phyloP scores from a whole-genome alignment of 148 eudicot species.

The Fagopyrum tataricum region DNA sequence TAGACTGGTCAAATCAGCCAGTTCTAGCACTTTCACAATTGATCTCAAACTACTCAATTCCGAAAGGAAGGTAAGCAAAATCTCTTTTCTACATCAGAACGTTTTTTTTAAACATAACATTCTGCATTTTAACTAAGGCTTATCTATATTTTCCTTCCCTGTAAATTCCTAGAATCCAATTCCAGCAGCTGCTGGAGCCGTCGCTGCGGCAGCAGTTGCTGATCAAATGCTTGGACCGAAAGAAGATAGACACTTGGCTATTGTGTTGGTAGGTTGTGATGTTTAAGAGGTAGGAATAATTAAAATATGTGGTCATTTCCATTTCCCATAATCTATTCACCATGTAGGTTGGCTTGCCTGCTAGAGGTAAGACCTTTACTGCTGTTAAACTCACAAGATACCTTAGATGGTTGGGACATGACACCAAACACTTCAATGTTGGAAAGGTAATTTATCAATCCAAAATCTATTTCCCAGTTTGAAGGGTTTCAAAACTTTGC shows the following conservation, averaged over 20 bases:
- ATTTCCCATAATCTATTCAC: neutral
- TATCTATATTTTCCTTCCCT: conserved; percentile 6
- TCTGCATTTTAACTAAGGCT: neutral
- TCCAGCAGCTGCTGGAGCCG: conserved; percentile 99
- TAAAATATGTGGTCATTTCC: neutral
- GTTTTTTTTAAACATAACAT: neutral
- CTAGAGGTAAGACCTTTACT: conserved; percentile 98
- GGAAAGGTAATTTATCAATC: conserved; percentile 64
- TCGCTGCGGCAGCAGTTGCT: conserved; percentile 97
- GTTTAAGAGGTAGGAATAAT: neutral
- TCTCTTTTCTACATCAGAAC: neutral
- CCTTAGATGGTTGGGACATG: conserved; percentile 98
- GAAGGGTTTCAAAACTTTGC: neutral
- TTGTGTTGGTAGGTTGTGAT: conserved; percentile 66
- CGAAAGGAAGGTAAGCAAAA: conserved; percentile 53
- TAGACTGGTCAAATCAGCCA: conserved; percentile 62
- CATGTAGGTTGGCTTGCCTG: conserved; percentile 88
- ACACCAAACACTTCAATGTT: conserved; percentile 97
- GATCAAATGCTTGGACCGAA: conserved; percentile 99
- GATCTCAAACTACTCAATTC: conserved; percentile 55
- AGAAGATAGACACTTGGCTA: conserved; percentile 94
- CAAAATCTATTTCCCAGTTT: conserved; percentile 1
- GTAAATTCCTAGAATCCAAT: conserved; percentile 54
- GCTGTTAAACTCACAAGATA: conserved; percentile 95
- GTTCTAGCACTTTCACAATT: conserved; percentile 33